Percentiles rank a stretch among this genome's conserved stretches.
Conservation (phyloP, 495 filamentous ascomycete genomes). For the Chaetomium tenue region DNA sequence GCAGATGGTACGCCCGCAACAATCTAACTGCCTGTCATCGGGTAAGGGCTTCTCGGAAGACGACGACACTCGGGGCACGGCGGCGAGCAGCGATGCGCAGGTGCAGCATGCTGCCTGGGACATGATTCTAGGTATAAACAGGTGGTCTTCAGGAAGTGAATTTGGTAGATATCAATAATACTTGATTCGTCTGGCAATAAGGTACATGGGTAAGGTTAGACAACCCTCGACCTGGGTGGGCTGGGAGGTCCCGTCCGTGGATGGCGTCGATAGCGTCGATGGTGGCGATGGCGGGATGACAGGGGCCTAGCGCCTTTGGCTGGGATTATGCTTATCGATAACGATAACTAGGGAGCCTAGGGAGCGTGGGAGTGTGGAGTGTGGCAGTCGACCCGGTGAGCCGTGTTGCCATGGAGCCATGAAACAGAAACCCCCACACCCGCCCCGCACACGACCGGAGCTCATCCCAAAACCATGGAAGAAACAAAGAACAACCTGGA, state of each 20-base stretch:
- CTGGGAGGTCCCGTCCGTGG: not conserved
- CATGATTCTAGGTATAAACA: slow-evolving; percentile 9
- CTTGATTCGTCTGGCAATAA: not conserved
- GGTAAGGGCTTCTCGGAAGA: slow-evolving; percentile 53
- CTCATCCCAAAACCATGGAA: not conserved
- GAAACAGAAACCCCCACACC: not conserved
- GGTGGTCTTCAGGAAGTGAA: not conserved
- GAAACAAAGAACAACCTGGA: not conserved
- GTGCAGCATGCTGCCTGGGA: slow-evolving; percentile 59
- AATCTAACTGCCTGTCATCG: slow-evolving; percentile 53
- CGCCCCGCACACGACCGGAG: not conserved
- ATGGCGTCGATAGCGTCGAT: not conserved
- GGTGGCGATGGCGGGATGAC: not conserved
- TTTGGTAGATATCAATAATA: not conserved
- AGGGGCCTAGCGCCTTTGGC: not conserved
- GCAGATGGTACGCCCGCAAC: slow-evolving; percentile 68
- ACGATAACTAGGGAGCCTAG: too few species aligned
- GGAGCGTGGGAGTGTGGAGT: too few species aligned
- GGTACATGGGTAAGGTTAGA: not conserved
- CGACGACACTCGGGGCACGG: slow-evolving; percentile 40
- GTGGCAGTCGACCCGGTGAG: too few species aligned
- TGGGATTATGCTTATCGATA: too few species aligned
- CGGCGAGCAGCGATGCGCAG: slow-evolving; percentile 58
- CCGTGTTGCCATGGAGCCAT: too few species aligned
- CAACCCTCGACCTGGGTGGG: not conserved